phyloP scores from a whole-genome alignment of 2,329 filamentous ascomycete species.

The Trichoderma gracile region DNA sequence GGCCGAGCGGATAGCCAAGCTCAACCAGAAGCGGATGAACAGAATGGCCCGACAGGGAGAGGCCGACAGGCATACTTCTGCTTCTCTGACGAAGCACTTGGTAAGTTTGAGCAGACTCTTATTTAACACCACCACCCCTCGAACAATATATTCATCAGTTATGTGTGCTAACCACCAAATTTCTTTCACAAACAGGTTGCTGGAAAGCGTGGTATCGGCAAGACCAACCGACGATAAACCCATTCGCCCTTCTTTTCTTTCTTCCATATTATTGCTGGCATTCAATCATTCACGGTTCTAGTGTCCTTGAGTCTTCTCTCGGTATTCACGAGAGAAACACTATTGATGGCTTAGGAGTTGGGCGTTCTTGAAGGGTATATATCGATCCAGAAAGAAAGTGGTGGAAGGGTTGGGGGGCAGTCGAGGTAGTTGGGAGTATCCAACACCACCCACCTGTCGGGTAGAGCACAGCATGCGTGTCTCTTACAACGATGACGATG shows the following conservation, averaged over 20 bases:
- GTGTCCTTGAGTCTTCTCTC: not conserved
- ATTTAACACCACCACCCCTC: too few species aligned
- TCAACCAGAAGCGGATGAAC: conserved; percentile 98
- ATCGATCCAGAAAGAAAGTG: conserved; percentile 16
- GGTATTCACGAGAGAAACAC: conserved; percentile 2
- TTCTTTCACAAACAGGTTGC: conserved; percentile 61
- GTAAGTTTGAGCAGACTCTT: conserved; percentile 62
- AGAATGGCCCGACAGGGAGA: conserved; percentile 96
- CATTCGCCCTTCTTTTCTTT: conserved; percentile 4
- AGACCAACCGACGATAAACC: conserved; percentile 69
- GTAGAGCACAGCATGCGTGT: not conserved
- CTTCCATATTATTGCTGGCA: conserved; percentile 6
- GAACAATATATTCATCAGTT: not conserved
- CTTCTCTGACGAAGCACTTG: conserved; percentile 85
- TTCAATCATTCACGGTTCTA: not conserved
- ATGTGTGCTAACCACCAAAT: not conserved
- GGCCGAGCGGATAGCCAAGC: conserved; percentile 82
- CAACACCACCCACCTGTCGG: too few species aligned
- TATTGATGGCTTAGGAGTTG: conserved; percentile 36
- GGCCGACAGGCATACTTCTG: conserved; percentile 85
- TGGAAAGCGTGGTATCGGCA: conserved; percentile 93
- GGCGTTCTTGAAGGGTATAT: conserved; percentile 31
- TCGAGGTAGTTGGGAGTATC: not conserved
- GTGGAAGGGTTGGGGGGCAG: not conserved
- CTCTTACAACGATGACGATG: conserved; percentile 1